Conservation (phyloP, 345 rosid species). For the Dipteronia sinensis region DNA sequence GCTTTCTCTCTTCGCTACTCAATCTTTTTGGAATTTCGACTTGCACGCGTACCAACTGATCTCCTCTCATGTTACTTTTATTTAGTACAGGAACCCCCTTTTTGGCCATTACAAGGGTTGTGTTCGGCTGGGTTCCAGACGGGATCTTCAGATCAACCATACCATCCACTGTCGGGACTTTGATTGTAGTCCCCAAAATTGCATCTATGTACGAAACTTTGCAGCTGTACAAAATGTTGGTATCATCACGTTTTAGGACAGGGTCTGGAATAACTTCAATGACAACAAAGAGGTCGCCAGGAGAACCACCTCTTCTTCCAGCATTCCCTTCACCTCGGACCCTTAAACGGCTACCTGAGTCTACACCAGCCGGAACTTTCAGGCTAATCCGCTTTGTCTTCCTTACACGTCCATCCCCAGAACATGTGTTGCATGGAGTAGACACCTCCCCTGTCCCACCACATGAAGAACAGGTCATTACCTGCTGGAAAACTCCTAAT, state of each 20-base stretch:
- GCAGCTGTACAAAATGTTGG: slow-evolving; percentile 81
- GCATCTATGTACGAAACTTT: slow-evolving; percentile 92
- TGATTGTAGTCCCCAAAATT: slow-evolving; percentile 80
- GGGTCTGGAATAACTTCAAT: slow-evolving; percentile 88
- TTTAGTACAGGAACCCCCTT: slow-evolving; percentile 90
- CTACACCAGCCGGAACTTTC: slow-evolving; percentile 96
- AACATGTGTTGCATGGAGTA: slow-evolving; percentile 76
- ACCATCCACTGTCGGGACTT: slow-evolving; percentile 95
- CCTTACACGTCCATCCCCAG: slow-evolving; percentile 92
- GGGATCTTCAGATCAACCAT: slow-evolving; percentile 94
- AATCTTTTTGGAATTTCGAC: slow-evolving; percentile 94
- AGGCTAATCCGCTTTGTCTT: slow-evolving; percentile 87
- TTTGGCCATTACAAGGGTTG: slow-evolving; percentile 92
- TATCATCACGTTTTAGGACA: slow-evolving; percentile 81
- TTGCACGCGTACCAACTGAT: slow-evolving; percentile 94
- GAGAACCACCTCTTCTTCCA: slow-evolving; percentile 88
- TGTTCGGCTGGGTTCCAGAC: slow-evolving; percentile 89
- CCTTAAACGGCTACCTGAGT: slow-evolving; percentile 90
- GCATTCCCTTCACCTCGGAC: slow-evolving; percentile 95
- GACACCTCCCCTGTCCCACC: slow-evolving; percentile 78
- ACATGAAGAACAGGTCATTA: slow-evolving; percentile 87
- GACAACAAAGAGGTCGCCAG: slow-evolving; percentile 86
- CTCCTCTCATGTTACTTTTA: slow-evolving; percentile 91
- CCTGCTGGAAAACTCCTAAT: slow-evolving; percentile 96
- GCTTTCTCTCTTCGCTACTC: slow-evolving; percentile 85